Conservation (phyloP, 2,329 filamentous ascomycete species). For the Venturia oleaginea region DNA sequence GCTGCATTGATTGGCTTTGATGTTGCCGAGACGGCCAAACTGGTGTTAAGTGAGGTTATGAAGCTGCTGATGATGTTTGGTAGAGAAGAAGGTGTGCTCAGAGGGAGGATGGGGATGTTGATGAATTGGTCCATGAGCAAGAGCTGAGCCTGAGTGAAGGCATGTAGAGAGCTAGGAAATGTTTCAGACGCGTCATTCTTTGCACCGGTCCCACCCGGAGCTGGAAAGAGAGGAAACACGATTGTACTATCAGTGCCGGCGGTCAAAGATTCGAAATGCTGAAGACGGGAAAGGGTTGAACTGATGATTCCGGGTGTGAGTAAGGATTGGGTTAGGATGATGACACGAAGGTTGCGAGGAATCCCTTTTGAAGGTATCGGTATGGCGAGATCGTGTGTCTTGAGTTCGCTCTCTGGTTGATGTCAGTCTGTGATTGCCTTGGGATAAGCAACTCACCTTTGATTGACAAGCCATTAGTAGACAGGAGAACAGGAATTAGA, state of each 20-base stretch:
- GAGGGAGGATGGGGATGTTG: conserved; percentile 4
- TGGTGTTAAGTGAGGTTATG: neutral
- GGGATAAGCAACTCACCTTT: neutral
- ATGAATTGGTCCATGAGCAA: neutral
- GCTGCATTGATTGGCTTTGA: conserved; percentile 4
- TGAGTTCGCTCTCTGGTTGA: conserved; percentile 3
- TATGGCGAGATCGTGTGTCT: conserved; percentile 11
- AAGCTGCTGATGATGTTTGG: conserved; percentile 7
- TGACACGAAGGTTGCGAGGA: neutral
- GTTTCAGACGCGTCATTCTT: neutral
- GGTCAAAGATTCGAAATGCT: conserved; percentile 2
- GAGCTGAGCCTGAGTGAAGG: conserved; percentile 6
- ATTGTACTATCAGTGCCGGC: conserved; percentile 5
- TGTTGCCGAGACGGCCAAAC: neutral
- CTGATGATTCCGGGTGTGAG: neutral
- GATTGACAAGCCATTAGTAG: neutral
- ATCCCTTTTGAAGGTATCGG: neutral
- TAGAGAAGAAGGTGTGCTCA: neutral
- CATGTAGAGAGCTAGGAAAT: conserved; percentile 4
- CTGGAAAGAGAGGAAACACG: conserved; percentile 2
- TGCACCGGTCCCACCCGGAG: neutral
- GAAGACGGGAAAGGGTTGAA: neutral
- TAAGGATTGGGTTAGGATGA: conserved; percentile 7
- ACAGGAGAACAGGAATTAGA: conserved; percentile 5
- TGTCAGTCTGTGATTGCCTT: neutral